Evolutionary conservation across 169 alveolate genomes (phyloP).

Genomic region (Cryptosporidium sp.): DNA sequence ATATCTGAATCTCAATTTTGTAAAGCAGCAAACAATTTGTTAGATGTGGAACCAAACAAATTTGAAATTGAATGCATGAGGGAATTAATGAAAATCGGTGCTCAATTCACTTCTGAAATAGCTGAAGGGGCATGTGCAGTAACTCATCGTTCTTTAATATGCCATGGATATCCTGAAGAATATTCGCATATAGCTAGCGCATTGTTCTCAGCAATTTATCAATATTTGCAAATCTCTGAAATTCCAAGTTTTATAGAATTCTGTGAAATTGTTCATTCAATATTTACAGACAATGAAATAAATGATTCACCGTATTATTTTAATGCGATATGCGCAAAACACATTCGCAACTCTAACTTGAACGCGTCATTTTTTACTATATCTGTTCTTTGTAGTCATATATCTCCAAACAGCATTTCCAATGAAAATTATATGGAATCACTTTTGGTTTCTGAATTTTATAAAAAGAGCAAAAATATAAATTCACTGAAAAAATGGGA

Average conservation of each 20-base stretch:
- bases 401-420: constrained; percentile 12
- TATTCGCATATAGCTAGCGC: constrained; percentile 49
- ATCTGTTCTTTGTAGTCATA: constrained; percentile 53
- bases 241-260: constrained; percentile 45
- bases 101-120: constrained; percentile 42
- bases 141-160: constrained; percentile 26
- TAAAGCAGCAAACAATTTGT: constrained; percentile 40
- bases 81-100: constrained; percentile 45
- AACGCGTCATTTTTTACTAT: constrained; percentile 13
- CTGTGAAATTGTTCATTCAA: constrained; percentile 39
- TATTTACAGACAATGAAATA: constrained; percentile 37
- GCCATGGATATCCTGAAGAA: constrained; percentile 65
- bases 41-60: constrained; percentile 22
- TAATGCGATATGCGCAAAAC: constrained; percentile 53
- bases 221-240: constrained; percentile 1
- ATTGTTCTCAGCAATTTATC: constrained; percentile 36
- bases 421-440: constrained; percentile 29
- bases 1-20: constrained; percentile 53
- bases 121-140: constrained; percentile 43
- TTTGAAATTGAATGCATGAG: constrained; percentile 47
- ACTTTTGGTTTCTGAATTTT: constrained; percentile 58
- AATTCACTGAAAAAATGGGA: constrained; percentile 69
- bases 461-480: constrained; percentile 32
- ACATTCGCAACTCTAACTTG: constrained; percentile 19
- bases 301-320: constrained; percentile 38